Percentiles rank a stretch among this genome's conserved stretches.
These are phyloP conservation scores for Aspergillus puulaauensis DNA, from an alignment of 2,329 filamentous ascomycete genomes.

Conservation along the genomic window DNA sequence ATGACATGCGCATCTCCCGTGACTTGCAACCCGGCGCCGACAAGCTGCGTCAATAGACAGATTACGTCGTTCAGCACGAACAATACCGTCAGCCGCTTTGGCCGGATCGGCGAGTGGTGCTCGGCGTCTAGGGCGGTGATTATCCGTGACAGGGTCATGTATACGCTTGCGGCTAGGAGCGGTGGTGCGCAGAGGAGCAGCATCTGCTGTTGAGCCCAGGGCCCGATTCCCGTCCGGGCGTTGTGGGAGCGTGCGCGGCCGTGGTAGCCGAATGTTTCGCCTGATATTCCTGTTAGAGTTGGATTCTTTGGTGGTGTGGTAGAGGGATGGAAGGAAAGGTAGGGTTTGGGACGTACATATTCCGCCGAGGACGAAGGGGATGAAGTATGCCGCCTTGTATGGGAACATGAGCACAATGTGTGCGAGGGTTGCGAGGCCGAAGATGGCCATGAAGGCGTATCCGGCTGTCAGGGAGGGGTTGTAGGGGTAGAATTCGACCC, in stretches of 20 bases:
- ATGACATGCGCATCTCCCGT: conserved; percentile 22
- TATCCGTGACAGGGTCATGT: conserved; percentile 44
- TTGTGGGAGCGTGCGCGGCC: conserved; percentile 36
- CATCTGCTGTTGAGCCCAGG: conserved; percentile 40
- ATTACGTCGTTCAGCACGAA: conserved; percentile 39
- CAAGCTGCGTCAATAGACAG: conserved; percentile 35
- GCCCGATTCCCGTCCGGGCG: conserved; percentile 19
- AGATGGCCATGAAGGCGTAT: conserved; percentile 37
- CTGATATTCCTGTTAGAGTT: conserved; percentile 2
- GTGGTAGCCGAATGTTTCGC: conserved; percentile 39
- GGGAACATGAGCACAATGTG: conserved; percentile 34
- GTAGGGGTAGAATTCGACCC: conserved; percentile 39
- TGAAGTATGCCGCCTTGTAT: conserved; percentile 36
- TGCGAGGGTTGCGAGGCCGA: conserved; percentile 29
- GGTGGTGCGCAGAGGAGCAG: conserved; percentile 42
- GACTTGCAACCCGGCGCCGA: conserved; percentile 31
- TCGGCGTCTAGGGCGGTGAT: conserved; percentile 38
- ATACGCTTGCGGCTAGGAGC: conserved; percentile 37
- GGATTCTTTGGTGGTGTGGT: neutral
- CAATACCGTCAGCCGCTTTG: conserved; percentile 37
- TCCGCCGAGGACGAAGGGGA: conserved; percentile 37
- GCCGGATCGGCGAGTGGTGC: conserved; percentile 32
- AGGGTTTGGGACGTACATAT: conserved; percentile 27
- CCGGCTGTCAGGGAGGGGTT: conserved; percentile 34
- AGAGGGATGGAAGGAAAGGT: neutral